Percentiles rank a stretch among this genome's conserved stretches.
Evolutionary conservation across 2,329 filamentous ascomycete genomes (phyloP).

Genomic region (Colletotrichum graminicola): DNA sequence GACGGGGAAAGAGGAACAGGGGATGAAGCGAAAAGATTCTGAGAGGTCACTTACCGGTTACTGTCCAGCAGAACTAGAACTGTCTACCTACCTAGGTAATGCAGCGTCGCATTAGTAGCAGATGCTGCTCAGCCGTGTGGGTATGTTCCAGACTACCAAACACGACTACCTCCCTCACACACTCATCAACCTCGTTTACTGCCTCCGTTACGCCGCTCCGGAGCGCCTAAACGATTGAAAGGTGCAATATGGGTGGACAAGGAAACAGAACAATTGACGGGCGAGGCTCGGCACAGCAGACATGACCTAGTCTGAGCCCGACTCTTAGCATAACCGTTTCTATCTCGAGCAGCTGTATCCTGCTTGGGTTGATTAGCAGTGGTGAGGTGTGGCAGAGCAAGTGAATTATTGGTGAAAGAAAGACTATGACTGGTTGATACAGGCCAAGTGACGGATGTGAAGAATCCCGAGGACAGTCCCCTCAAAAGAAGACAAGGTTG

Average conservation of each 20-base stretch:
- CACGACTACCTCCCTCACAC: conserved; percentile 14
- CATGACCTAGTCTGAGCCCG: background rate
- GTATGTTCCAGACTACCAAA: conserved; percentile 9
- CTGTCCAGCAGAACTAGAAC: conserved; percentile 10
- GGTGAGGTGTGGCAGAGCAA: conserved; percentile 25
- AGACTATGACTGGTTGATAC: background rate
- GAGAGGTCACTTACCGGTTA: conserved; percentile 25
- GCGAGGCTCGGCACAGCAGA: conserved; percentile 35
- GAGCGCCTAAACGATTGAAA: conserved; percentile 37
- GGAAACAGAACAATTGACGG: conserved; percentile 25
- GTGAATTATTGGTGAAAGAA: conserved; percentile 11
- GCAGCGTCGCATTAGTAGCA: conserved; percentile 24
- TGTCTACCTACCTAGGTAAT: background rate
- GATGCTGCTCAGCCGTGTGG: conserved; percentile 17
- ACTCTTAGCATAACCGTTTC: background rate
- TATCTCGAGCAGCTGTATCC: background rate
- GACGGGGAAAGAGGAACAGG: conserved; percentile 13
- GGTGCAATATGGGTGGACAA: conserved; percentile 28
- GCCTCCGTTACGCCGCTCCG: conserved; percentile 19
- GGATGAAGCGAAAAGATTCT: conserved; percentile 23
- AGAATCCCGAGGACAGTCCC: background rate
- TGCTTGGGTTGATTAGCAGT: conserved; percentile 11
- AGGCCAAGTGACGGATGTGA: too few relatives aligned
- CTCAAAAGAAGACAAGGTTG: background rate
- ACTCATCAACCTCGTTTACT: conserved; percentile 12